Percentiles rank a stretch among this genome's conserved stretches.
phyloP scores from a whole-genome alignment of 805 yeast genomes.

The Maudiozyma barnettii region DNA sequence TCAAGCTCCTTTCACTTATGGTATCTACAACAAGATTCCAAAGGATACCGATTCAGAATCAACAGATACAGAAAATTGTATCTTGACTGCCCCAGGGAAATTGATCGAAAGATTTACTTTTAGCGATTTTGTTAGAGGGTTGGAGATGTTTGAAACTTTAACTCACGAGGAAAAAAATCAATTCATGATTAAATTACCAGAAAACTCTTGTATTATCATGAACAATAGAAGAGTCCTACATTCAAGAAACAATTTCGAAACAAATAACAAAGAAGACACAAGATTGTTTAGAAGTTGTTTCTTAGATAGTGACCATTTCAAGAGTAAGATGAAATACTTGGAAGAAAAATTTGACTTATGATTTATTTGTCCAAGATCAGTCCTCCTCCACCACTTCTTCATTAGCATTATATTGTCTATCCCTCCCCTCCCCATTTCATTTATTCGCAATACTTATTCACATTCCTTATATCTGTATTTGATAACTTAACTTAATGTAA shows the following conservation, averaged over 20 bases:
- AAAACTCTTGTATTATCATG: conserved; percentile 56
- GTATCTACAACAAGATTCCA: conserved; percentile 33
- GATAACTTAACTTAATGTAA: no score
- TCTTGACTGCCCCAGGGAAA: conserved; percentile 28
- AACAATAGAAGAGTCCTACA: conserved; percentile 65
- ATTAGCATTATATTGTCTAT: not conserved
- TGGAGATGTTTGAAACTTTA: conserved; percentile 49
- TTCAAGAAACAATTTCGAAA: conserved; percentile 48
- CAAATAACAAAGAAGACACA: conserved; percentile 10
- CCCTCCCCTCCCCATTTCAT: not conserved
- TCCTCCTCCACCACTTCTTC: no score
- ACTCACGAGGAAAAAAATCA: conserved; percentile 47
- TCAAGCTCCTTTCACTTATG: conserved; percentile 66
- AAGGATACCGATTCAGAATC: conserved; percentile 9
- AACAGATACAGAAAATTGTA: conserved; percentile 11
- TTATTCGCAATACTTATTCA: not conserved
- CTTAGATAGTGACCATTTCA: conserved; percentile 59
- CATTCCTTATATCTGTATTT: no score
- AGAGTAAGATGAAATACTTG: conserved; percentile 44
- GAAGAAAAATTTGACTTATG: conserved; percentile 13
- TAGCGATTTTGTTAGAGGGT: conserved; percentile 49
- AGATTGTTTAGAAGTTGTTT: conserved; percentile 75
- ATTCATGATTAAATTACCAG: conserved; percentile 43
- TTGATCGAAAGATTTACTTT: conserved; percentile 36
- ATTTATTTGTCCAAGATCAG: not conserved